Percentiles rank a stretch among this genome's conserved stretches.
Conservation (phyloP, 768 basidiomycete genomes). For the Trametes elegans region DNA sequence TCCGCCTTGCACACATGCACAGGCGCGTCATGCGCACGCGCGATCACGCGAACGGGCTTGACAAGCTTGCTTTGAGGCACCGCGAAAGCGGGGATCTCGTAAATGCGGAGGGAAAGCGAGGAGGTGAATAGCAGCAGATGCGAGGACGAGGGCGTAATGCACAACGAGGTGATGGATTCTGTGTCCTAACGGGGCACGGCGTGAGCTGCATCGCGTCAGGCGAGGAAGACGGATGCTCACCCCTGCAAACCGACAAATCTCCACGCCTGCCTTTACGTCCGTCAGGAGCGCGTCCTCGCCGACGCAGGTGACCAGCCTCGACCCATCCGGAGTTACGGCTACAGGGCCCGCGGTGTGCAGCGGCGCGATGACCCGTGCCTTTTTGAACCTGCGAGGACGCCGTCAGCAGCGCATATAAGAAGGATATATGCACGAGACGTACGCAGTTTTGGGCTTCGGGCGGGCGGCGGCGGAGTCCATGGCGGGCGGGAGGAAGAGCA, state of each 20-base stretch:
- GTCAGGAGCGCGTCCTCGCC: conserved; percentile 84
- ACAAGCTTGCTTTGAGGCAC: conserved; percentile 47
- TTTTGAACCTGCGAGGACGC: conserved; percentile 64
- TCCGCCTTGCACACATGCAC: conserved; percentile 86
- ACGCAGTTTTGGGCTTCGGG: conserved; percentile 62
- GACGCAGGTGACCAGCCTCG: conserved; percentile 80
- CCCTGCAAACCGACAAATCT: conserved; percentile 79
- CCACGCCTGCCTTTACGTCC: conserved; percentile 66
- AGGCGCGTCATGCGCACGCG: conserved; percentile 90
- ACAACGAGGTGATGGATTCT: conserved; percentile 79
- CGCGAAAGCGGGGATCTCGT: conserved; percentile 61
- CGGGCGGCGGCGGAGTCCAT: conserved; percentile 21
- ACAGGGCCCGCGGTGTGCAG: conserved; percentile 89
- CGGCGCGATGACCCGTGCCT: conserved; percentile 67
- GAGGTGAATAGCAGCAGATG: conserved; percentile 80
- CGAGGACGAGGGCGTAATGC: conserved; percentile 71
- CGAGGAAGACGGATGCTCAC: conserved; percentile 47
- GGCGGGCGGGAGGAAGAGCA: conserved; percentile 17
- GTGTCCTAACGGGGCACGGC: conserved; percentile 58
- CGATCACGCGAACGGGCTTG: conserved; percentile 69
- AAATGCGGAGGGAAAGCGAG: conserved; percentile 79
- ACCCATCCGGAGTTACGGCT: conserved; percentile 74
- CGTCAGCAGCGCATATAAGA: background rate
- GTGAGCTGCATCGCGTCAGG: background rate
- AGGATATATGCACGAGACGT: conserved; percentile 26